Base-by-base conservation (phyloP, 441 rosid genomes). In the Populus hybrid region DNA sequence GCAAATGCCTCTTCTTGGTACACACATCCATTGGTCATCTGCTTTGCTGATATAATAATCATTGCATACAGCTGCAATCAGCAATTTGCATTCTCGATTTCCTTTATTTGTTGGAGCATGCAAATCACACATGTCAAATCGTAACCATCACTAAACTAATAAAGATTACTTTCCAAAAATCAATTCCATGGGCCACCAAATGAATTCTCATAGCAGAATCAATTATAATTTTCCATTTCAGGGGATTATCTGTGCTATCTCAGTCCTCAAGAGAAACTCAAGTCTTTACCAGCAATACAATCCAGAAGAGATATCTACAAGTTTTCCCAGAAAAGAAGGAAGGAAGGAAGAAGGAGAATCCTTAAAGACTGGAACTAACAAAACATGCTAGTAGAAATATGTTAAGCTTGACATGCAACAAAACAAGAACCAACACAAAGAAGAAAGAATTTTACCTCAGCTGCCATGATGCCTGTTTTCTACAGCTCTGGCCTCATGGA, bases 381-480 rank as follows among this genome's bases (percentile, higher is more conserved):
- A 2, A 56, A 33, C 45, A 28, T 11, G 1, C 7, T 29, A 29
- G 31, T 6, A 28, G 14, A 65, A 21, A 36, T 35, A 29, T 26
- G 6, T 36, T 29, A 33, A 12, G 38, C 16, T 73, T 38, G 8
- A 6, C 7, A 73, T n/a, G 31, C 64, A 73, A 63, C 50, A 12
- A 16, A 33, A 29, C 1, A n/a, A 33, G 56, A 50, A n/a, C 4
- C 18, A 71, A 2, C 9, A 26, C 38, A 64, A 40, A 10, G n/a
- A 72, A 61, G 7, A 63, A 68, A 29, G 6, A 68, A 1, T 20
- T 9, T 53, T 14, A 65, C 69, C 69, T 65, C 69, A 0, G 33
- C 69, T 10, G 29, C 69, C 69, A 65, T 7, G 83, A 29, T 45
- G 85, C 87, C 90, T 84, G 75, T 16, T 33, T 68, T 29, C 12